A percentile compares a stretch with the other conserved stretches of the same genome.
Conservation (phyloP, 2,329 filamentous ascomycete species). For the Paecilomyces fulvus region DNA sequence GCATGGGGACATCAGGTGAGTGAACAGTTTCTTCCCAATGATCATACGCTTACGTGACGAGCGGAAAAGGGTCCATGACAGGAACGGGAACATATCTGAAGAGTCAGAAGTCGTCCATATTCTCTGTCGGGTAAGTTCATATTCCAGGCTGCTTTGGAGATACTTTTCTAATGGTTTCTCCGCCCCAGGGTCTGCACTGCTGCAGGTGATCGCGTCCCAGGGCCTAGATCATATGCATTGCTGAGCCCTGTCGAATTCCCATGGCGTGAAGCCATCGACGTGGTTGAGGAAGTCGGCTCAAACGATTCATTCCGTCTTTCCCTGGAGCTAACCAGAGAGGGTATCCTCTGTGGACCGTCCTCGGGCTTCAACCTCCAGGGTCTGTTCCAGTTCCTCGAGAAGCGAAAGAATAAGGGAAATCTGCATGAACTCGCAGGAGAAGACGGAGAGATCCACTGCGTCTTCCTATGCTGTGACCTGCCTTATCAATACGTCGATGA, state of each 20-base stretch:
- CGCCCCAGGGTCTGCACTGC: conserved; percentile 46
- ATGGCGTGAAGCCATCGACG: conserved; percentile 49
- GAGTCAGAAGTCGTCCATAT: conserved; percentile 33
- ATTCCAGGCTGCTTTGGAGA: conserved; percentile 14
- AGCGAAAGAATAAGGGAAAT: conserved; percentile 38
- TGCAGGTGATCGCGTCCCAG: conserved; percentile 50
- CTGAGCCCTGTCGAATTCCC: conserved; percentile 48
- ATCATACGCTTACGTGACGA: background rate
- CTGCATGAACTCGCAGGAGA: conserved; percentile 37
- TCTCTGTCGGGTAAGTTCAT: conserved; percentile 10
- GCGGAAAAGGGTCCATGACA: conserved; percentile 36
- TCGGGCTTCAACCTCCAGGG: conserved; percentile 52
- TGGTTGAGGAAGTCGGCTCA: conserved; percentile 49
- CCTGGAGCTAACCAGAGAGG: conserved; percentile 47
- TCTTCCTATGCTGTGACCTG: conserved; percentile 55
- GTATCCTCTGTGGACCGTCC: conserved; percentile 52
- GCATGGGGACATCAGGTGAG: conserved; percentile 46
- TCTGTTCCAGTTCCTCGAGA: conserved; percentile 43
- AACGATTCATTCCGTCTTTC: conserved; percentile 47
- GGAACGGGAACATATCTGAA: conserved; percentile 46
- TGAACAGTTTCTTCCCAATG: background rate
- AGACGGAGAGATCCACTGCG: conserved; percentile 43
- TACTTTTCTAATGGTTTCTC: conserved; percentile 16
- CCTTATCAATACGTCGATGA: conserved; percentile 56
- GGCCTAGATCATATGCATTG: conserved; percentile 46